Conservation (phyloP, 441 rosid species). For the Populus hybrid region DNA sequence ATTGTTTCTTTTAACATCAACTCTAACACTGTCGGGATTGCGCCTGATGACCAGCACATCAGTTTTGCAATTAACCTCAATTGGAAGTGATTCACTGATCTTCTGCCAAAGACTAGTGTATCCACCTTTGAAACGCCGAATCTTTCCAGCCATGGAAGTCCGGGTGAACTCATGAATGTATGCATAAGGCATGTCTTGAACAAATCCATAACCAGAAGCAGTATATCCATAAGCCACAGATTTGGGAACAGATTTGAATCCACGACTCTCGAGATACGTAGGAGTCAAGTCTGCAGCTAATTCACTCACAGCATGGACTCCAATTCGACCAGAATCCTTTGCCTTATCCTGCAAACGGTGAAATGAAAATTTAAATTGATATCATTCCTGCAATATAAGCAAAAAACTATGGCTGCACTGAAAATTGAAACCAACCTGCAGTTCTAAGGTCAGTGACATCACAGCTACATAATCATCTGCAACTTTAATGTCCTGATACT, state of each 20-base stretch:
- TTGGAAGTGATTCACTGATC: too few relatives aligned
- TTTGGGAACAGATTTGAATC: constrained; percentile 51
- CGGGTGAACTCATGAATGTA: constrained; percentile 71
- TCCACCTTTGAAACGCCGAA: constrained; percentile 60
- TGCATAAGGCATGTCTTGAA: constrained; percentile 75
- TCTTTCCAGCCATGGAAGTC: constrained; percentile 80
- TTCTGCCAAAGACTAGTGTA: constrained; percentile 66
- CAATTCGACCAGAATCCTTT: constrained; percentile 45
- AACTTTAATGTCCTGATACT: constrained; percentile 49
- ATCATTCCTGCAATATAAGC: background rate
- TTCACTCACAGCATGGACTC: constrained; percentile 64
- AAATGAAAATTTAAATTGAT: constrained; percentile 1
- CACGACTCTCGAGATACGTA: constrained; percentile 42
- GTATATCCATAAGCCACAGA: constrained; percentile 73
- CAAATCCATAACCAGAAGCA: constrained; percentile 73
- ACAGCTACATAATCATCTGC: constrained; percentile 68
- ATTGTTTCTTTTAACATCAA: too few relatives aligned
- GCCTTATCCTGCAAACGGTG: constrained; percentile 50
- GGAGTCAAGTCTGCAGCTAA: constrained; percentile 59
- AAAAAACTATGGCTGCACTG: background rate
- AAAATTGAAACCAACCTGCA: constrained; percentile 41
- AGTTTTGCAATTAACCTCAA: too few relatives aligned
- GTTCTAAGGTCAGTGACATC: constrained; percentile 54
- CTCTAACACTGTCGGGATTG: too few relatives aligned
- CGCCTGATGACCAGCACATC: too few relatives aligned